A percentile compares a stretch with the other conserved stretches of the same genome.
phyloP scores from a whole-genome alignment of 805 yeast genomes.

The Candida suzukii region DNA sequence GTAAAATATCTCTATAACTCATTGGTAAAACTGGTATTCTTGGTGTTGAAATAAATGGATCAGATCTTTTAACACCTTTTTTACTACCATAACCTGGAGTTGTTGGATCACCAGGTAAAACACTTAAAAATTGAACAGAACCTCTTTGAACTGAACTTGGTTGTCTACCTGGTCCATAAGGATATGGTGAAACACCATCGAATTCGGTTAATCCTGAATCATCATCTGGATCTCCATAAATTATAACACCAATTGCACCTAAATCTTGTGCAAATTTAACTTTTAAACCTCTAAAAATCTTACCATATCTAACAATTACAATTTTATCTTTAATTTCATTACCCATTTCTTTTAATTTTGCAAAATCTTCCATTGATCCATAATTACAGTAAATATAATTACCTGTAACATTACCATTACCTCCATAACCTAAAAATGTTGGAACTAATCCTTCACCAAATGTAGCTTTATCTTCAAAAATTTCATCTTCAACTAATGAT shows the following conservation, averaged over 20 bases:
- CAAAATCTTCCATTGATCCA: slow-evolving; percentile 50
- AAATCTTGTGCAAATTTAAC: slow-evolving; percentile 60
- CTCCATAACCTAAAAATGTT: slow-evolving; percentile 63
- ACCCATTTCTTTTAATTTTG: slow-evolving; percentile 31
- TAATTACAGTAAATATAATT: slow-evolving; percentile 53
- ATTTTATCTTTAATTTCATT: slow-evolving; percentile 44
- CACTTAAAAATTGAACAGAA: slow-evolving; percentile 49
- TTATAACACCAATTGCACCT: slow-evolving; percentile 56
- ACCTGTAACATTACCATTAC: slow-evolving; percentile 59
- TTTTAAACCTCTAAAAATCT: slow-evolving; percentile 57
- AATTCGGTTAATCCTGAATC: slow-evolving; percentile 37
- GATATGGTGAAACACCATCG: slow-evolving; percentile 51
- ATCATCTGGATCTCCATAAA: slow-evolving; percentile 62
- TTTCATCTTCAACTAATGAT: slow-evolving; percentile 37
- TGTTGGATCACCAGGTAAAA: slow-evolving; percentile 62
- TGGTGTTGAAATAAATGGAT: slow-evolving; percentile 42
- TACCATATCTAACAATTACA: slow-evolving; percentile 54
- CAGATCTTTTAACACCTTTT: slow-evolving; percentile 34
- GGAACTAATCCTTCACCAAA: slow-evolving; percentile 41
- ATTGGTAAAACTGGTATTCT: slow-evolving; percentile 58
- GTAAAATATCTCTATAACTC: slow-evolving; percentile 47
- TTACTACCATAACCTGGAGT: slow-evolving; percentile 53
- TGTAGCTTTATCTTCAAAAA: slow-evolving; percentile 36
- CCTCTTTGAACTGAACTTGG: slow-evolving; percentile 66
- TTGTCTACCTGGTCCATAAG: slow-evolving; percentile 63